Base-by-base conservation (phyloP, 371 early-diverging fungal genomes). In the Coemansia sp. region DNA sequence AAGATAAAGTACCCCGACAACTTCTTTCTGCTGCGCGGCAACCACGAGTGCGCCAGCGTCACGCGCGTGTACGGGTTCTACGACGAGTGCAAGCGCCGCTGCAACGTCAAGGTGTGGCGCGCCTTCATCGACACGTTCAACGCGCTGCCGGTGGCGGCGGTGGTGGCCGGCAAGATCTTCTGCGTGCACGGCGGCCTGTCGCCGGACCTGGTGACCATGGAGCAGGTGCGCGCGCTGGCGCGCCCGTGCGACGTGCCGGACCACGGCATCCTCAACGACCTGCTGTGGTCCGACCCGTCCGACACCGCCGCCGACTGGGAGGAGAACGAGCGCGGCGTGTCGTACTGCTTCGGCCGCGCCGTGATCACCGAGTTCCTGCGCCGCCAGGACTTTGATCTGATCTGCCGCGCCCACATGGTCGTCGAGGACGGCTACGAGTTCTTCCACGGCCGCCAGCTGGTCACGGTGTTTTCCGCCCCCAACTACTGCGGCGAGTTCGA, bases 41-140 rank as follows among this genome's bases (percentile, higher is more conserved):
- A 99, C 81, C 99, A 99, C 82, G 99, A 99, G 82, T 94, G 94
- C 75, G 96, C 96, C 52, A 92, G 90, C 72, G 94, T 98, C 14
- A 99, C 95, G 60, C 86, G 92, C 83, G 97, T 98, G 64, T 99
- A 99, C 75, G 99, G 99, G 6, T 99, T 99, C 79, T 99, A 95
- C 72, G 99, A 98, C 72, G 99, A 99, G 85, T 98, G 98, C 87
- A 94, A 94, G 71, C 84, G 94, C 58, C 83, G 95, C 58, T 94
- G 94, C 80, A 92, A 89, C 79, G 90, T 92, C 77, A 93, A 94
- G 77, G 81, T 94, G 66, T 99, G 92, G 95, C 92, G 93, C 77
- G 88, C 90, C 5, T 95, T 96, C 71, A 87, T 94, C 24, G 91
- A 94, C 76, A 87, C 88, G 59, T 99, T 99, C 83, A 94, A 95